These are phyloP conservation scores for Cichorium intybus DNA, from an alignment of 140 eudicot genomes.

Conservation along the genomic window DNA sequence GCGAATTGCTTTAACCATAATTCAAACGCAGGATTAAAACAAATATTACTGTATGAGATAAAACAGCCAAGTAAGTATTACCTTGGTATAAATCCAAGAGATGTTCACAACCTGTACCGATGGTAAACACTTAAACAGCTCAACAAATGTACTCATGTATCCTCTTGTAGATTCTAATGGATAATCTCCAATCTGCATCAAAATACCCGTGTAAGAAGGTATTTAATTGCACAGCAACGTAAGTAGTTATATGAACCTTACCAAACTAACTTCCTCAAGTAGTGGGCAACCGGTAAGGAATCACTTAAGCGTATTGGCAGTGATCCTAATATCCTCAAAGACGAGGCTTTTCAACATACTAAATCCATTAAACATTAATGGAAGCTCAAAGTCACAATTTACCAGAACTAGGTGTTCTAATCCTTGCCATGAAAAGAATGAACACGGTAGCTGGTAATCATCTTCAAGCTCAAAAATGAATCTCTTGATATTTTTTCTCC, in stretches of 20 bases:
- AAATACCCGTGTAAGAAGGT: background rate
- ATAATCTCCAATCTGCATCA: background rate
- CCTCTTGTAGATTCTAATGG: background rate
- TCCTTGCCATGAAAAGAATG: constrained; percentile 20
- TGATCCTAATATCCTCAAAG: constrained; percentile 5
- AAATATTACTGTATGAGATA: too few relatives aligned
- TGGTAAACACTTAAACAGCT: too few relatives aligned
- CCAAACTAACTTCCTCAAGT: constrained; percentile 20
- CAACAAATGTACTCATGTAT: too few relatives aligned
- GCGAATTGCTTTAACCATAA: too few relatives aligned
- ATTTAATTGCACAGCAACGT: background rate
- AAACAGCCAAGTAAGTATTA: too few relatives aligned
- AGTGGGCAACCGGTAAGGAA: constrained; percentile 36
- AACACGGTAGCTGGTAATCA: constrained; percentile 18
- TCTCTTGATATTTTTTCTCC: constrained; percentile 5
- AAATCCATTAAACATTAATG: constrained; percentile 29
- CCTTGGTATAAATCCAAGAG: too few relatives aligned
- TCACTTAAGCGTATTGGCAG: constrained; percentile 1
- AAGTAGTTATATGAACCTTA: background rate
- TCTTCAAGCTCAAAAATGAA: constrained; percentile 3
- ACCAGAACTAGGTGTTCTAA: constrained; percentile 1
- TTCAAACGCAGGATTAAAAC: too few relatives aligned
- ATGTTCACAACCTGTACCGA: too few relatives aligned
- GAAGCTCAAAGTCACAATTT: constrained; percentile 16
- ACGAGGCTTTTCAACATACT: constrained; percentile 14